Evolutionary conservation across 1,284 basidiomycete genomes (phyloP).

Genomic region (Puccinia novopanici): DNA sequence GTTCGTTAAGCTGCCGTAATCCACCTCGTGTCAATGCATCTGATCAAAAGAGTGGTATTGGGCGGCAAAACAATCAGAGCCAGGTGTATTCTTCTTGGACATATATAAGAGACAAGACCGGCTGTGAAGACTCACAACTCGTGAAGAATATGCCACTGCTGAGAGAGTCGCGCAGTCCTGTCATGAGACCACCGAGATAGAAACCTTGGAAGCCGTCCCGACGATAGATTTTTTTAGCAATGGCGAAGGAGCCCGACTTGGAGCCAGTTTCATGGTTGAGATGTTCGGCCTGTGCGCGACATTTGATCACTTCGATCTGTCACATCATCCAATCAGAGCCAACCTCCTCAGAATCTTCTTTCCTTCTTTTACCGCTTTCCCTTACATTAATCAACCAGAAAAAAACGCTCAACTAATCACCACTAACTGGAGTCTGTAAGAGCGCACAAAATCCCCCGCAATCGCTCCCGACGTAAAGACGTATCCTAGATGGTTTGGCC

Average conservation of each 20-base stretch:
- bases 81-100: too few species aligned
- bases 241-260: conserved; percentile 55
- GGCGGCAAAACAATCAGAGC: neutral
- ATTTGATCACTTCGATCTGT: conserved; percentile 58
- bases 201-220: conserved; percentile 56
- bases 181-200: conserved; percentile 57
- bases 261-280: conserved; percentile 50
- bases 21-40: conserved; percentile 27
- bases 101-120: too few species aligned
- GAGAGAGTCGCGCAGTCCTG: conserved; percentile 56
- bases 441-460: conserved; percentile 56
- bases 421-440: conserved; percentile 57
- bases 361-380: neutral
- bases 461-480: conserved; percentile 56
- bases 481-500: conserved; percentile 53
- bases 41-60: neutral
- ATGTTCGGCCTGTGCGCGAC: conserved; percentile 56
- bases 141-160: conserved; percentile 57
- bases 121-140: conserved; percentile 52
- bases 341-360: neutral
- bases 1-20: conserved; percentile 10
- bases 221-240: conserved; percentile 55
- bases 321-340: too few species aligned
- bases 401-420: conserved; percentile 1
- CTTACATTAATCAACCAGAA: neutral